Evolutionary conservation across 257 asterid species (phyloP).

Genomic region (Solanum chiquidenum): DNA sequence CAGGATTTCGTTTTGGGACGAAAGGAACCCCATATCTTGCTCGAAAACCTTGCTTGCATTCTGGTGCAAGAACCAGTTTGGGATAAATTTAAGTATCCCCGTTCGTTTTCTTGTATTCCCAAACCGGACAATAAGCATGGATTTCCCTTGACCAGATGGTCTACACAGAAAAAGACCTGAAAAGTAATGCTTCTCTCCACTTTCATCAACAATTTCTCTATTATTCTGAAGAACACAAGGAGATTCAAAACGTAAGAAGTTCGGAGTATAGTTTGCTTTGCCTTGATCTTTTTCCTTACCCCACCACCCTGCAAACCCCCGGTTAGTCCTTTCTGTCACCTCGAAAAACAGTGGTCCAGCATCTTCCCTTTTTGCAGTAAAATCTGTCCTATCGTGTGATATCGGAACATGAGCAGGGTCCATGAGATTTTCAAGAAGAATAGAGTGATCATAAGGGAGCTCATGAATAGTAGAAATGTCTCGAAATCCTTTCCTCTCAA

Average conservation of each 20-base stretch:
- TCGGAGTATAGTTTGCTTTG: conserved; percentile 35
- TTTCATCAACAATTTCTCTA: conserved; percentile 48
- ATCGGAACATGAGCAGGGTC: conserved; percentile 96
- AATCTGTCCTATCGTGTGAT: conserved; percentile 87
- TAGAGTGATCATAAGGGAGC: conserved; percentile 94
- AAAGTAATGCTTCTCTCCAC: conserved; percentile 52
- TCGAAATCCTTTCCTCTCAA: conserved; percentile 52
- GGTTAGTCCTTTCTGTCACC: conserved; percentile 59
- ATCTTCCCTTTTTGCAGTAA: conserved; percentile 77
- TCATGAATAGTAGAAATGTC: conserved; percentile 77
- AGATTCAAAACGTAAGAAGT: conserved; percentile 61
- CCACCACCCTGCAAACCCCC: conserved; percentile 93
- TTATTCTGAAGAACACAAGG: conserved; percentile 82
- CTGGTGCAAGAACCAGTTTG: conserved; percentile 77
- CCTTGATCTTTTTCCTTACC: conserved; percentile 53
- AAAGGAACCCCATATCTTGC: conserved; percentile 97
- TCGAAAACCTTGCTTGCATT: conserved; percentile 87
- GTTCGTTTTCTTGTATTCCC: conserved; percentile 55
- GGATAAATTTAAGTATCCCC: conserved; percentile 36
- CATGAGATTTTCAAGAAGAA: conserved; percentile 94
- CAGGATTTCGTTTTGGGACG: conserved; percentile 81
- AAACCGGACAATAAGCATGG: conserved; percentile 91
- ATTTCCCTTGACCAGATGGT: conserved; percentile 90
- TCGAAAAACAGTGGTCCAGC: conserved; percentile 63
- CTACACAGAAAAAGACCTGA: conserved; percentile 75